A percentile compares a stretch with the other conserved stretches of the same genome.
phyloP scores from a whole-genome alignment of 805 yeast species.

The Saccharomycopsis guyanensis region DNA sequence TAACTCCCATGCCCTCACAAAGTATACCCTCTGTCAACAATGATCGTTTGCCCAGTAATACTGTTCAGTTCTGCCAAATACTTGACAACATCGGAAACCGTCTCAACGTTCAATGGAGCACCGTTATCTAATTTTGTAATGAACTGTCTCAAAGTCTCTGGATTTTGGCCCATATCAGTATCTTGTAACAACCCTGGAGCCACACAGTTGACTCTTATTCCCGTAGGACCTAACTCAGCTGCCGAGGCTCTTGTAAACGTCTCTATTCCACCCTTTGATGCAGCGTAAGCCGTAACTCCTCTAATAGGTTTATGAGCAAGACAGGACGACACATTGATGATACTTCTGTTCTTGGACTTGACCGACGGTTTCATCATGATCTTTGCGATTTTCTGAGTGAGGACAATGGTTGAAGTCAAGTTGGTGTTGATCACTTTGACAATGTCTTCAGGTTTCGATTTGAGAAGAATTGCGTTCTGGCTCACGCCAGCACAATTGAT shows the following conservation, averaged over 20 bases:
- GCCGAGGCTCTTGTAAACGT: conserved; percentile 58
- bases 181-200: conserved; percentile 60
- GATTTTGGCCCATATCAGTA: conserved; percentile 53
- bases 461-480: conserved; percentile 43
- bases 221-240: conserved; percentile 43
- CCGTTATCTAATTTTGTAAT: background rate
- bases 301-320: conserved; percentile 38
- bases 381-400: conserved; percentile 44
- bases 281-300: conserved; percentile 62
- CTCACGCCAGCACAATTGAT: conserved; percentile 52
- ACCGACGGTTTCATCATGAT: conserved; percentile 39
- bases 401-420: conserved; percentile 50
- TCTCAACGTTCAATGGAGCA: background rate
- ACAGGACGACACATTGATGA: conserved; percentile 63
- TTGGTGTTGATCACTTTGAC: conserved; percentile 44
- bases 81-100: conserved; percentile 21
- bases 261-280: conserved; percentile 62
- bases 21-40: conserved; percentile 27
- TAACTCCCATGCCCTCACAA: too few species aligned
- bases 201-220: conserved; percentile 55
- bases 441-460: conserved; percentile 36
- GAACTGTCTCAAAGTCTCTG: background rate
- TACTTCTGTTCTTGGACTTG: conserved; percentile 5
- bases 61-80: conserved; percentile 23
- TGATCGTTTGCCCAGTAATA: conserved; percentile 28